A percentile compares a stretch with the other conserved stretches of the same genome.
These are phyloP conservation scores for Tetradesmus obliquus DNA, from an alignment of 139 green algal genomes.

Conservation along the genomic window DNA sequence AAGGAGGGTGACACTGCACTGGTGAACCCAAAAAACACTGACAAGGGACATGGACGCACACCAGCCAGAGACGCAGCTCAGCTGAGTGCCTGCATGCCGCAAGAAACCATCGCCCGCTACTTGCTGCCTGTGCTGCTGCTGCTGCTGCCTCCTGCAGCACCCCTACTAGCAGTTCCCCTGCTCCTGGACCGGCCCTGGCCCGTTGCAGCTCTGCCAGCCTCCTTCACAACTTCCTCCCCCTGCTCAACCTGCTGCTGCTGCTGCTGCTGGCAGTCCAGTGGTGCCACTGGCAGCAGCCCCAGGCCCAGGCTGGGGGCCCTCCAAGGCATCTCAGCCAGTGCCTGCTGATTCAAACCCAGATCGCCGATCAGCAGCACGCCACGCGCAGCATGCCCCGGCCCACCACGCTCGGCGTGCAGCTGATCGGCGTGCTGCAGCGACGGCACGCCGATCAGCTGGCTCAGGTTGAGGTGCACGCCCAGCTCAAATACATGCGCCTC, in stretches of 20 bases:
- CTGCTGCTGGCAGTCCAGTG: background rate
- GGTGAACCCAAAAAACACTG: too few relatives aligned
- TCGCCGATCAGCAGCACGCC: conserved; percentile 40
- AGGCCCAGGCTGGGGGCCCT: background rate
- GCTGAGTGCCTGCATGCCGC: too few relatives aligned
- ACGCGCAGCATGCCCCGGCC: background rate
- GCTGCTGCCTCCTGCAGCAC: background rate
- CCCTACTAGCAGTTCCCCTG: background rate
- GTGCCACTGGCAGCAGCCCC: conserved; percentile 2
- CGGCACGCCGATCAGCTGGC: background rate
- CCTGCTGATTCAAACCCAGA: background rate
- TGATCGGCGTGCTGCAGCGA: background rate
- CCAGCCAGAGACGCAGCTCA: too few relatives aligned
- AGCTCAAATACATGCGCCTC: conserved; percentile 21
- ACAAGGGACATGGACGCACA: too few relatives aligned
- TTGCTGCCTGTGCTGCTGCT: background rate
- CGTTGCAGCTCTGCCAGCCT: background rate
- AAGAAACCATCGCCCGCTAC: background rate
- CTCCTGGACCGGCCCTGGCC: too few relatives aligned
- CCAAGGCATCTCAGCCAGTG: background rate
- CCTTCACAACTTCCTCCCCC: background rate
- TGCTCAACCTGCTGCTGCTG: background rate
- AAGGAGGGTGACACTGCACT: too few relatives aligned
- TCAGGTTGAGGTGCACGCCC: conserved; percentile 34
- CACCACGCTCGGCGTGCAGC: background rate